These are phyloP conservation scores for Starmerella vitae DNA, from an alignment of 805 yeast genomes.

Conservation along the genomic window DNA sequence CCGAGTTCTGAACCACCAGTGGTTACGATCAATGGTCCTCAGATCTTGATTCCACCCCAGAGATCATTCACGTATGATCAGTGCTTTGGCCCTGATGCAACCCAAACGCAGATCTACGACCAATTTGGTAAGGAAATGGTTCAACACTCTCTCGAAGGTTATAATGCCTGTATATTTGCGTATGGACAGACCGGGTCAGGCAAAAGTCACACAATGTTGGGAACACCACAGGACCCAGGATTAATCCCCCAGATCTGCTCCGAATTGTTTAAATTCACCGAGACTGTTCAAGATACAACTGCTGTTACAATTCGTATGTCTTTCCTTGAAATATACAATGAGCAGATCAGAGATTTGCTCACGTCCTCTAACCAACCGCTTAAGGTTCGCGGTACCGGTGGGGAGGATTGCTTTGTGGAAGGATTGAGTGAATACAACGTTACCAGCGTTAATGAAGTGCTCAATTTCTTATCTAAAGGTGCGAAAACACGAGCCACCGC, in stretches of 20 bases:
- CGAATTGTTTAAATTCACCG: slow-evolving; percentile 38
- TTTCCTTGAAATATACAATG: slow-evolving; percentile 66
- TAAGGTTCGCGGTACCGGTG: slow-evolving; percentile 51
- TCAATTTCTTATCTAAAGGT: slow-evolving; percentile 38
- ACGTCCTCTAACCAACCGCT: slow-evolving; percentile 24
- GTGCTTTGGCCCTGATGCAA: slow-evolving; percentile 33
- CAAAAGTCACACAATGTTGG: slow-evolving; percentile 73
- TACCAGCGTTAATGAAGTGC: slow-evolving; percentile 37
- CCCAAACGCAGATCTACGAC: slow-evolving; percentile 40
- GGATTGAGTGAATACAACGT: slow-evolving; percentile 43
- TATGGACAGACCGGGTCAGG: slow-evolving; percentile 82
- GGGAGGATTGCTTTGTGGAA: slow-evolving; percentile 61
- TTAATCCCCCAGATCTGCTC: slow-evolving; percentile 49
- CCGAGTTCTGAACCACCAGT: slow-evolving; percentile 21
- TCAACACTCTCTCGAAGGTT: slow-evolving; percentile 53
- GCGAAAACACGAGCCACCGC: slow-evolving; percentile 51
- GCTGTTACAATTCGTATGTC: slow-evolving; percentile 39
- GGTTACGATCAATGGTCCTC: slow-evolving; percentile 18
- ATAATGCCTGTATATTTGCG: slow-evolving; percentile 60
- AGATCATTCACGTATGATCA: slow-evolving; percentile 39
- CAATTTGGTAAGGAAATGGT: slow-evolving; percentile 46
- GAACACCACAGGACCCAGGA: slow-evolving; percentile 40
- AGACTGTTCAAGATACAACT: slow-evolving; percentile 27
- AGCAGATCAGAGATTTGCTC: slow-evolving; percentile 55
- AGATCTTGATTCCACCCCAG: slow-evolving; percentile 17